Base-by-base conservation (phyloP, 2,329 filamentous ascomycete genomes). In the Zymoseptoria passerinii region DNA sequence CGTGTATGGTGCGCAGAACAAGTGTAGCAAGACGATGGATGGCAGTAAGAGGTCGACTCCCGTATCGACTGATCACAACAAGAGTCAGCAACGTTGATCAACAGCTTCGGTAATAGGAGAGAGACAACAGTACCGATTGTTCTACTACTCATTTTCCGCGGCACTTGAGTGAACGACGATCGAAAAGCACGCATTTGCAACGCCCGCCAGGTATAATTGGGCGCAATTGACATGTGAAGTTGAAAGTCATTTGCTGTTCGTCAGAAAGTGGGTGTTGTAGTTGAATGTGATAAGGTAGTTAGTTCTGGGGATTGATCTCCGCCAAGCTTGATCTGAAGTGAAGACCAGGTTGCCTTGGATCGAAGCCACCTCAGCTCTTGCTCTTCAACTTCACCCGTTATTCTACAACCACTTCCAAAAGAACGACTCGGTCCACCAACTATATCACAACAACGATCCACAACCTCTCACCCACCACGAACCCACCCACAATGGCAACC, bases 1-100 rank as follows among this genome's bases (percentile, higher is more conserved):
- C 58, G 92, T 96, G 77, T 95, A 92, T 0, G 94, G 94, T 9
- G 92, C 84, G n/a, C 57, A 56, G 20, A 67, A 65, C 8, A 73
- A 57, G 57, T 74, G 71, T 1, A 71, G 29, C 13, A 72, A 55
- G 6, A 74, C 62, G 2, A 73, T 71, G 2, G 79, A 72, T 1
- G 89, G 87, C 58, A 91, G 77, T 53, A 85, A 74, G 63, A 85
- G 70, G 55, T 76, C 72, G 48, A 86, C 69, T 16, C 79, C 58
- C 28, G 72, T 64, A 65, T 83, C 81, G 81, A 71, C 65, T 66
- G 51, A 5, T 23, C n/a, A 28, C 27, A 28, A 4, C 8, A 16
- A 44, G 23, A 18, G 52, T 54, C 48, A 55, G 49, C 52, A 60
- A 23, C 23, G 20, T 20, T 8, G 52, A 27, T 53, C 40, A 23